Evolutionary conservation across 306 rosid species (phyloP), one percentile per base, ranked within the genome.

Genomic region (Sicyos edulis): DNA sequence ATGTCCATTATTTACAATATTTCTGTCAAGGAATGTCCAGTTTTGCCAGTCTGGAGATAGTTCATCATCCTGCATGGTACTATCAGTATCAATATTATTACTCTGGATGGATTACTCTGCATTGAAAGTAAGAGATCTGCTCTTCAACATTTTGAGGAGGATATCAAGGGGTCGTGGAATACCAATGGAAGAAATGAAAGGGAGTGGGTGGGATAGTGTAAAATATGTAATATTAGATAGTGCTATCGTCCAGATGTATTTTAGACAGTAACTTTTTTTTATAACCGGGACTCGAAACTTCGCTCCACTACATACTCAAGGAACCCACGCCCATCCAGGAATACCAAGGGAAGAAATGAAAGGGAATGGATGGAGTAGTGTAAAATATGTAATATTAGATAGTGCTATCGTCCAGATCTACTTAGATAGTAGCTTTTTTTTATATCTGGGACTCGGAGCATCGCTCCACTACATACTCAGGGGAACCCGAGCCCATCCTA

Each of bases 31-130:
- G 75, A 91, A 83, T 7, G 70, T 82, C 97, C 97, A 91, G 66
- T 82, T 81, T 84, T 74, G 77, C 96, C 96, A 87, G 74, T 89
- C 90, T 79, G 77, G 78, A 12, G 70, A 75, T 63, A 49, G 34
- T 10, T 58, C 72, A 67, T 83, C 84, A 56, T 86, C 91, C 96
- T 91, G 91, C 83, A 85, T 58, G 37, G 10, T 47, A 74, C 44
- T 84, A 77, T 75, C 72, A 57, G 26, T 15, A 29, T 56, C 72
- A 57, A 47, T 15, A 29, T 56, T 20, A 20, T 72, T 37, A 75
- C 71, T 50, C 53, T 61, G 19, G 44, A 72, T 75, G 63, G 74
- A 20, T 72, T 37, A 75, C 71, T 50, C 53, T 61, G 19, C 34
- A 72, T 75, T 59, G 74, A 45, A 52, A 73, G 34, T 8, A 49